Conservation (phyloP, 371 early-diverging fungal species). For the Haplosporangium sp. region DNA sequence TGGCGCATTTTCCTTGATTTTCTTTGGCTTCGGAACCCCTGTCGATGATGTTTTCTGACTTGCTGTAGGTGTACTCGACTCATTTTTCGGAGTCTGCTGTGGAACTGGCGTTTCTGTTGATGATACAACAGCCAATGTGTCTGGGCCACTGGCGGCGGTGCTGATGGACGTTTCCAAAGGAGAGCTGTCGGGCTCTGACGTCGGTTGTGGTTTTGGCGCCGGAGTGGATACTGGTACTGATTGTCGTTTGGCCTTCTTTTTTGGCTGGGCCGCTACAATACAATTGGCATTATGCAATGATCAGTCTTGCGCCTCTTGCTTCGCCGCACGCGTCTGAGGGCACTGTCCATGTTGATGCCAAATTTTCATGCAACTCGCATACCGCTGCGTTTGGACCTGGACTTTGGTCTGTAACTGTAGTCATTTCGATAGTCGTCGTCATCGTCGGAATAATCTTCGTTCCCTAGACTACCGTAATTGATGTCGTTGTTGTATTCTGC, state of each 20-base stretch:
- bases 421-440: constrained; percentile 63
- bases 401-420: constrained; percentile 45
- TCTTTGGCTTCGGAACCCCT: constrained; percentile 26
- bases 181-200: background rate
- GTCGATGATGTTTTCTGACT: constrained; percentile 1
- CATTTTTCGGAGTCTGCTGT: background rate
- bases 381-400: constrained; percentile 39
- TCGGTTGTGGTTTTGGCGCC: background rate
- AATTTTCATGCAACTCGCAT: background rate
- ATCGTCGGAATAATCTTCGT: constrained; percentile 60
- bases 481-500: constrained; percentile 71
- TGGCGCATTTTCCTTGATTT: constrained; percentile 50
- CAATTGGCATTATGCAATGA: no score
- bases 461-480: constrained; percentile 54
- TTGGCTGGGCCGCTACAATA: background rate
- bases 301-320: constrained; percentile 6
- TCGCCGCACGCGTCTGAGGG: background rate
- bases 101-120: background rate
- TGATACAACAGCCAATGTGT: constrained; percentile 5
- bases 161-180: constrained; percentile 11
- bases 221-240: constrained; percentile 6
- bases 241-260: background rate
- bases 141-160: constrained; percentile 10
- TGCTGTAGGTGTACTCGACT: constrained; percentile 1
- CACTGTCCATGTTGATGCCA: background rate